A percentile compares a stretch with the other conserved stretches of the same genome.
These are phyloP conservation scores for Fusarium annulatum DNA, from an alignment of 2,329 filamentous ascomycete genomes.

Conservation along the genomic window DNA sequence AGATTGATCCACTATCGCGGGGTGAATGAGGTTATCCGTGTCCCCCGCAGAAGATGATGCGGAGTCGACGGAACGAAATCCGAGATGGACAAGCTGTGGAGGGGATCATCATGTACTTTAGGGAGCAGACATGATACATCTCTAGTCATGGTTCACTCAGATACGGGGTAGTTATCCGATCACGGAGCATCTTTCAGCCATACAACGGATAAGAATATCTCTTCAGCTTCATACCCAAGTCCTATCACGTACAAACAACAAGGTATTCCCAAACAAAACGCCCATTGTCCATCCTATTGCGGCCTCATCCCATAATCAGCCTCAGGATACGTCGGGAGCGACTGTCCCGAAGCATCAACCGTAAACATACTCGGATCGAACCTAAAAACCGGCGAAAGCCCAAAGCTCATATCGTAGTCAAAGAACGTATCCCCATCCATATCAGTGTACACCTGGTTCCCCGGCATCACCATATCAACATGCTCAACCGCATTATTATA, in stretches of 20 bases:
- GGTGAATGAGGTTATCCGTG: conserved; percentile 19
- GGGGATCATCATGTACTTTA: background rate
- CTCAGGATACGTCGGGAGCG: conserved; percentile 41
- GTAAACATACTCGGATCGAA: conserved; percentile 45
- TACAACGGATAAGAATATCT: background rate
- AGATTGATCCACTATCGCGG: conserved; percentile 31
- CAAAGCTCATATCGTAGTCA: conserved; percentile 47
- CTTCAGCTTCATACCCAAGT: background rate
- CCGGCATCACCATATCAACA: conserved; percentile 29
- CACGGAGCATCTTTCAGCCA: background rate
- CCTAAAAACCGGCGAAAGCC: conserved; percentile 43
- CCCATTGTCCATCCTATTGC: conserved; percentile 3
- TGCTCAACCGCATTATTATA: conserved; percentile 28
- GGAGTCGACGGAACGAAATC: conserved; percentile 38
- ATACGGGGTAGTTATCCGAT: background rate
- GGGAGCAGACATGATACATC: background rate
- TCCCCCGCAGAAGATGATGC: conserved; percentile 31
- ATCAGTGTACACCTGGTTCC: conserved; percentile 38
- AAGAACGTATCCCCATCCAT: conserved; percentile 45
- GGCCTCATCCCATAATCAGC: conserved; percentile 38
- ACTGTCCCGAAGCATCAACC: conserved; percentile 40
- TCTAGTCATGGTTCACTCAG: background rate
- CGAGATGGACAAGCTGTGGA: conserved; percentile 9
- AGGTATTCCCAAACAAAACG: conserved; percentile 15
- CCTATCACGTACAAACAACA: background rate